Evolutionary conservation across 345 rosid genomes (phyloP).

Genomic region (Euclidium syriacum): DNA sequence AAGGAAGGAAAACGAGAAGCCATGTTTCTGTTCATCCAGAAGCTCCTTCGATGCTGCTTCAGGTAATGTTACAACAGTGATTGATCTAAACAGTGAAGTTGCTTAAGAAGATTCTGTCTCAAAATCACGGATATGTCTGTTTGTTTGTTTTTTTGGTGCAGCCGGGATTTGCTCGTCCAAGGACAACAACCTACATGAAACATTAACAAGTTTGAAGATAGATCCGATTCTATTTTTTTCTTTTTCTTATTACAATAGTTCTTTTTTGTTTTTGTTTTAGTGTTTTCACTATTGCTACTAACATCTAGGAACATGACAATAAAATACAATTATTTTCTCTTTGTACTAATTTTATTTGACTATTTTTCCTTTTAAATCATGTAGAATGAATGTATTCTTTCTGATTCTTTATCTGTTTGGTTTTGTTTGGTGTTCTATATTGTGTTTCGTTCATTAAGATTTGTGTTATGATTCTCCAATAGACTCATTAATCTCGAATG

Average conservation of each 20-base stretch:
- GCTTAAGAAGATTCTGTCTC: background rate
- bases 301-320: conserved; percentile 7
- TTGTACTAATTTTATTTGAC: background rate
- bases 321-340: background rate
- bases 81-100: background rate
- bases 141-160: conserved; percentile 43
- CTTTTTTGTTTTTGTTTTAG: background rate
- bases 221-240: background rate
- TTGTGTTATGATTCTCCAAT: too few relatives aligned
- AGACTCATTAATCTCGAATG: too few relatives aligned
- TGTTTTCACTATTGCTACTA: conserved; percentile 15
- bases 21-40: conserved; percentile 48
- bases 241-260: background rate
- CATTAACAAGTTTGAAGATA: conserved; percentile 9
- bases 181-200: conserved; percentile 26
- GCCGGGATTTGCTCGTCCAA: conserved; percentile 90
- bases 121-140: conserved; percentile 6
- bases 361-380: background rate
- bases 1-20: conserved; percentile 77
- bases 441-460: too few relatives aligned
- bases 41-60: conserved; percentile 88
- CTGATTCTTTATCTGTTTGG: background rate
- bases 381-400: background rate
- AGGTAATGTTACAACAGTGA: conserved; percentile 37
- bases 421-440: background rate